Percentiles rank a stretch among this genome's conserved stretches.
These are phyloP conservation scores for Thozetella sp. DNA, from an alignment of 495 filamentous ascomycete genomes.

Conservation along the genomic window DNA sequence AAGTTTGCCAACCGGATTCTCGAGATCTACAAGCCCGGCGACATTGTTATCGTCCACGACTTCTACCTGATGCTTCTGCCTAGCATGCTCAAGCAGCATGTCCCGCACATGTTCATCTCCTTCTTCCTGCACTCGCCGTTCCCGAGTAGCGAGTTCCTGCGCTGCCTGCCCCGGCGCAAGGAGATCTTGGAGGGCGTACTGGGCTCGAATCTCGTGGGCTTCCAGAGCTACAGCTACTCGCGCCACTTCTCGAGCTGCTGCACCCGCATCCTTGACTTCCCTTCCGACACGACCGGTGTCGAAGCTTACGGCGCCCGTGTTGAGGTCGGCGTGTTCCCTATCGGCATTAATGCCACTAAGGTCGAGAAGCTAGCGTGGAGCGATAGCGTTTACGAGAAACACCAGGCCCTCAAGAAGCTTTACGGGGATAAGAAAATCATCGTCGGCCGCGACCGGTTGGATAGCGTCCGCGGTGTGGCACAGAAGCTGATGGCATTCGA, in stretches of 20 bases:
- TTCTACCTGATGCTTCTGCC: conserved; percentile 89
- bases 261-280: conserved; percentile 82
- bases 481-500: conserved; percentile 95
- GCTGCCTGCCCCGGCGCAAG: conserved; percentile 82
- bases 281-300: conserved; percentile 76
- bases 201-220: conserved; percentile 87
- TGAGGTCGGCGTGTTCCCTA: conserved; percentile 87
- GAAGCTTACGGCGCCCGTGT: conserved; percentile 88
- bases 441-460: conserved; percentile 89
- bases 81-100: conserved; percentile 77
- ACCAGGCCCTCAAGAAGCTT: conserved; percentile 67
- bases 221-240: conserved; percentile 92
- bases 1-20: conserved; percentile 86
- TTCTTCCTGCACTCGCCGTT: conserved; percentile 93
- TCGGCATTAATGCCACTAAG: conserved; percentile 79
- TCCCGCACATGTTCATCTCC: conserved; percentile 83
- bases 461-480: conserved; percentile 85
- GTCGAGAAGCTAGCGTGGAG: conserved; percentile 73
- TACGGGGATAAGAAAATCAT: conserved; percentile 89
- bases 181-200: conserved; percentile 86
- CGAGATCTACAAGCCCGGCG: conserved; percentile 83
- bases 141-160: conserved; percentile 90
- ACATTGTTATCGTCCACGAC: conserved; percentile 90
- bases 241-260: conserved; percentile 92
- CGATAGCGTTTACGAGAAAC: conserved; percentile 64